A percentile compares a stretch with the other conserved stretches of the same genome.
phyloP scores from a whole-genome alignment of 257 asterid species.

The Pogostemon cablin region DNA sequence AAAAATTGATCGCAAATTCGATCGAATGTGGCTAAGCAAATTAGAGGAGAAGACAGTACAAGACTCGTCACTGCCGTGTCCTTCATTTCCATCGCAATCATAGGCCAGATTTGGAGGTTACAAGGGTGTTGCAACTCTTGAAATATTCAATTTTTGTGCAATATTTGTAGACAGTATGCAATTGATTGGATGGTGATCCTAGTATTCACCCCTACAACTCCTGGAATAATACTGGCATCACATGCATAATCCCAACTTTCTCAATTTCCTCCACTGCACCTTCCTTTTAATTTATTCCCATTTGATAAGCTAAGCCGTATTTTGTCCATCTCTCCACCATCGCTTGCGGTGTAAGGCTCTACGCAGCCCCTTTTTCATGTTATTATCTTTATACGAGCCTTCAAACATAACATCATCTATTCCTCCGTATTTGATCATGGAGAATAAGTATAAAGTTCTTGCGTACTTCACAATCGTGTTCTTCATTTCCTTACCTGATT shows the following conservation, averaged over 20 bases:
- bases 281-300: conserved; percentile 56
- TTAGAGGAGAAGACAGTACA: too few relatives aligned
- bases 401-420: conserved; percentile 45
- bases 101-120: too few relatives aligned
- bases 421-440: conserved; percentile 68
- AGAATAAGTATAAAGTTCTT: conserved; percentile 66
- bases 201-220: conserved; percentile 87
- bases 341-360: conserved; percentile 55
- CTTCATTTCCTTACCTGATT: conserved; percentile 55
- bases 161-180: conserved; percentile 65
- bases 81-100: too few relatives aligned
- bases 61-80: too few relatives aligned
- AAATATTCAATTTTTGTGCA: conserved; percentile 46
- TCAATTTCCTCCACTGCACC: conserved; percentile 85
- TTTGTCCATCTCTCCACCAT: conserved; percentile 58
- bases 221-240: conserved; percentile 82
- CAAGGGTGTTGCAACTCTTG: too few relatives aligned
- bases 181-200: conserved; percentile 84
- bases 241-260: conserved; percentile 94
- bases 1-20: too few relatives aligned
- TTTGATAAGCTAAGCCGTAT: conserved; percentile 83
- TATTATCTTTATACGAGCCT: conserved; percentile 67
- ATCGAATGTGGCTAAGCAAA: too few relatives aligned
- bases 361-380: conserved; percentile 51
- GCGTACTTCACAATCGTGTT: conserved; percentile 50